phyloP scores from a whole-genome alignment of 805 yeast genomes.

The Ogataea trehalophila region DNA sequence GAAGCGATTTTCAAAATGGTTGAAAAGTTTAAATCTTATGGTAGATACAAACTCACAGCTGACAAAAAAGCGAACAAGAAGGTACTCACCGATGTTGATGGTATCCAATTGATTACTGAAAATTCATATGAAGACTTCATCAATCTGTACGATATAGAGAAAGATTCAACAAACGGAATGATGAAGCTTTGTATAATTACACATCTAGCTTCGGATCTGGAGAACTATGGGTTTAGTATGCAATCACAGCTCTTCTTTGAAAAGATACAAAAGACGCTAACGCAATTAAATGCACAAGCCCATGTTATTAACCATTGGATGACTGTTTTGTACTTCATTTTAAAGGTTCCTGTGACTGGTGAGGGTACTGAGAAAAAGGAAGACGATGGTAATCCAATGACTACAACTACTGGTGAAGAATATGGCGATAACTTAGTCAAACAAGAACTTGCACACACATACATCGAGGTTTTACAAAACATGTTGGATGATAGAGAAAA shows the following conservation, averaged over 20 bases:
- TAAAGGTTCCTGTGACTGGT: conserved; percentile 42
- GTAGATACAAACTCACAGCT: conserved; percentile 3
- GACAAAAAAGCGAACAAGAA: neutral
- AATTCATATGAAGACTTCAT: neutral
- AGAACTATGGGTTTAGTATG: conserved; percentile 13
- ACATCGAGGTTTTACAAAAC: conserved; percentile 50
- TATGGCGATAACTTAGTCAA: conserved; percentile 68
- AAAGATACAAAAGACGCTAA: conserved; percentile 19
- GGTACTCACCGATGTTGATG: neutral
- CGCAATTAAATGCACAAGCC: conserved; percentile 49
- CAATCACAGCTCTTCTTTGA: conserved; percentile 22
- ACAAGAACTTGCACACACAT: conserved; percentile 65
- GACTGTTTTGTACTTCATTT: conserved; percentile 34
- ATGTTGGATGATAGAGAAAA: conserved; percentile 41
- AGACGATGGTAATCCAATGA: conserved; percentile 10
- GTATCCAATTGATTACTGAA: neutral
- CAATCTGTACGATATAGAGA: neutral
- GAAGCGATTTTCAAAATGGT: conserved; percentile 21
- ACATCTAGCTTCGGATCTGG: conserved; percentile 1
- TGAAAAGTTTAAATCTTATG: conserved; percentile 11
- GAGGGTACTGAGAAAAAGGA: conserved; percentile 1
- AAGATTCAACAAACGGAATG: neutral
- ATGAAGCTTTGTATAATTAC: conserved; percentile 4
- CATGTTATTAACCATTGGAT: conserved; percentile 49
- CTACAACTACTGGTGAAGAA: conserved; percentile 58